Evolutionary conservation across 2,329 filamentous ascomycete species (phyloP), one percentile per base, ranked within the genome.

Genomic region (Penicillium sclerotiorum): DNA sequence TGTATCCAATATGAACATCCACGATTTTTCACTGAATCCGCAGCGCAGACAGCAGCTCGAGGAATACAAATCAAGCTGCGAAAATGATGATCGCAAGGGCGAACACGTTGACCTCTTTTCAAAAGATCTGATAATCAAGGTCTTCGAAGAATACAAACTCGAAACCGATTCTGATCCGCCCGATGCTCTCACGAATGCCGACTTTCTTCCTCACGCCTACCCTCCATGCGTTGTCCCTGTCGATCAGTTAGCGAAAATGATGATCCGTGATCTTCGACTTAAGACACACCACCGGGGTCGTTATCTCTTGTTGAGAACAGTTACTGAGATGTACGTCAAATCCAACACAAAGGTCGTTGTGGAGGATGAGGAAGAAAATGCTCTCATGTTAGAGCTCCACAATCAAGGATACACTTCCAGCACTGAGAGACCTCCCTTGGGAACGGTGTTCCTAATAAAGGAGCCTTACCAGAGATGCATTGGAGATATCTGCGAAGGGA

Each of bases 381-480:
- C 67, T 1, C 45, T 73, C 1, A 8, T 70, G 17, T 55, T 79
- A 1, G 65, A 75, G 48, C 55, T 78, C 0, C 72, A 76, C 49
- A 67, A 78, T 38, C 74, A 77, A 35, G 72, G 50, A 61, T 1
- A 49, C 67, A 1, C 61, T 73, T 0, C 56, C 70, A 60, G 60
- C 0, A 54, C 69, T 4, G 61, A 75, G 5, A 57, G 73, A 0
- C 43, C 81, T 3, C 50, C 57, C 0, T 45, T 64, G 5, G 65
- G 67, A 1, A 65, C 62, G 11, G 57, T 75, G 0, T 67, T 74
- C 9, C 57, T 82, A 22, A 45, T 84, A 22, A 84, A 82, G 52
- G 80, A 83, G 49, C 80, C 80, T 0, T 83, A 75, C 56, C 73
- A 82, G 55, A 80, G 77, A 53, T 23, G 59, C 0, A 67, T 68